Evolutionary conservation across 2,329 filamentous ascomycete species (phyloP).

Genomic region (Pseudocercospora vitis): DNA sequence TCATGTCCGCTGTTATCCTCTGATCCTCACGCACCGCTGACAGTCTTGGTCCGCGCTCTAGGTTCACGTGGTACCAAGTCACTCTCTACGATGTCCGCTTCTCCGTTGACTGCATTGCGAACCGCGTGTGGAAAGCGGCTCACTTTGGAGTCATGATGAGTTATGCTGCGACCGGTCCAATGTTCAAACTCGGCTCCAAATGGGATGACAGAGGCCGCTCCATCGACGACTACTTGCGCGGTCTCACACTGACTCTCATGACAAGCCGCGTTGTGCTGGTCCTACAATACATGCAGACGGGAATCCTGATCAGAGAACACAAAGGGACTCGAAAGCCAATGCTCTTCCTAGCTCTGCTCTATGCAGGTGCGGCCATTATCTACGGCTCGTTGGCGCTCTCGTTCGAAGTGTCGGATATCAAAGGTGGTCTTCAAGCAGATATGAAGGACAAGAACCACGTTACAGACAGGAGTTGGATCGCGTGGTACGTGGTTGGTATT

Average conservation of each 20-base stretch:
- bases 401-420: too few species aligned
- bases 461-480: slow-evolving; percentile 42
- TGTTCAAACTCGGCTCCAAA: slow-evolving; percentile 41
- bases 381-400: too few species aligned
- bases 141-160: slow-evolving; percentile 66
- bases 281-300: slow-evolving; percentile 42
- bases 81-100: slow-evolving; percentile 67
- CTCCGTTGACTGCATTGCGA: slow-evolving; percentile 63
- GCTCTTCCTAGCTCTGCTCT: slow-evolving; percentile 36
- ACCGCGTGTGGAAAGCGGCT: slow-evolving; percentile 57
- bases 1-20: too few species aligned
- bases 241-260: slow-evolving; percentile 43
- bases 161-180: slow-evolving; percentile 60
- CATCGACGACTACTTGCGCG: slow-evolving; percentile 43
- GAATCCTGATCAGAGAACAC: slow-evolving; percentile 38
- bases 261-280: slow-evolving; percentile 39
- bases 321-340: slow-evolving; percentile 37
- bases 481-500: slow-evolving; percentile 54
- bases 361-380: slow-evolving; percentile 37
- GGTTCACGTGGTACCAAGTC: slow-evolving; percentile 66
- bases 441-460: too few species aligned
- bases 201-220: slow-evolving; percentile 42
- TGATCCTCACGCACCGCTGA: too few species aligned
- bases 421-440: too few species aligned
- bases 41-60: slow-evolving; percentile 38